These are phyloP conservation scores for Blastomyces parvus DNA, from an alignment of 2,329 filamentous ascomycete genomes.

Conservation along the genomic window DNA sequence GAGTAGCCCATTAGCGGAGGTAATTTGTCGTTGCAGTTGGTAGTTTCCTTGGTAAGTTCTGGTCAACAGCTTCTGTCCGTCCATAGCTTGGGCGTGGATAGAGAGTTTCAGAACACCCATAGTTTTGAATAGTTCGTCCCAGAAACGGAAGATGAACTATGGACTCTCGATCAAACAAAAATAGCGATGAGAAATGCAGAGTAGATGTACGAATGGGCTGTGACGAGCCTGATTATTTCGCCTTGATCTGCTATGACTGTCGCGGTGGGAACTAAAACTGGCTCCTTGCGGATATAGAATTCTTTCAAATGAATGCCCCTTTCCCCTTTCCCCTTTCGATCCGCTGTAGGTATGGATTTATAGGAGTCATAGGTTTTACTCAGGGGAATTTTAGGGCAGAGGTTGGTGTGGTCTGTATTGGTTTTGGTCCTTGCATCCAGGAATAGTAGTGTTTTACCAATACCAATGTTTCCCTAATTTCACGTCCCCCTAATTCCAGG, in stretches of 20 bases:
- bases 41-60: slow-evolving; percentile 12
- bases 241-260: slow-evolving; percentile 1
- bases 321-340: slow-evolving; percentile 9
- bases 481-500: neutral
- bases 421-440: neutral
- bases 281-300: slow-evolving; percentile 19
- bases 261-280: slow-evolving; percentile 10
- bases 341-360: slow-evolving; percentile 7
- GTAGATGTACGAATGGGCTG: slow-evolving; percentile 8
- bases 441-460: neutral
- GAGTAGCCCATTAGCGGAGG: slow-evolving; percentile 14
- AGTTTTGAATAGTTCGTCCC: slow-evolving; percentile 10
- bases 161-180: neutral
- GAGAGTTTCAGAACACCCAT: slow-evolving; percentile 16
- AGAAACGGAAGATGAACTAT: slow-evolving; percentile 18
- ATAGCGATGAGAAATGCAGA: neutral
- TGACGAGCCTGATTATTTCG: slow-evolving; percentile 14
- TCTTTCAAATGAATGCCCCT: slow-evolving; percentile 12
- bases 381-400: neutral
- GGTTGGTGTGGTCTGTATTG: neutral
- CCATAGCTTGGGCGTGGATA: slow-evolving; percentile 21
- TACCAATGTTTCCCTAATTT: neutral
- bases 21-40: slow-evolving; percentile 14
- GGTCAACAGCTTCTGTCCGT: slow-evolving; percentile 21
- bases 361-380: slow-evolving; percentile 9